Evolutionary conservation across 2,329 filamentous ascomycete genomes (phyloP).

Genomic region (Fusarium irregulare): DNA sequence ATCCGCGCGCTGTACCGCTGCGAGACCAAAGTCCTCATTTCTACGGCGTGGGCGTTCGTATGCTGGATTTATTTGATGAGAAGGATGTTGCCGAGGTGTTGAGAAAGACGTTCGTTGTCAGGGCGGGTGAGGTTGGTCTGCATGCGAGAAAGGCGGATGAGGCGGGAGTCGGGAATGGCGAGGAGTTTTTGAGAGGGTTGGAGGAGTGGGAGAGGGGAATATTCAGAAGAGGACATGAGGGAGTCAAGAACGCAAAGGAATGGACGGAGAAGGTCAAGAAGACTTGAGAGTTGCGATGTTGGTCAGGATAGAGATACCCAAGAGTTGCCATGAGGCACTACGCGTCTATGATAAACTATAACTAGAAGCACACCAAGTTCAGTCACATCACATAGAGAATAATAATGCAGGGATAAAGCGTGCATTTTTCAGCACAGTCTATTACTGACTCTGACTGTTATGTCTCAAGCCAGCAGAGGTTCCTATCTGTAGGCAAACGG

Average conservation of each 20-base stretch:
- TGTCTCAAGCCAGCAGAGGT: conserved; percentile 44
- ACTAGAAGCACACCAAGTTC: neutral
- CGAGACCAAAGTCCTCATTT: conserved; percentile 87
- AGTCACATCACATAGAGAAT: neutral
- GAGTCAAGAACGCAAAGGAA: conserved; percentile 74
- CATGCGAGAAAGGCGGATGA: conserved; percentile 88
- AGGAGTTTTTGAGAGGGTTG: conserved; percentile 86
- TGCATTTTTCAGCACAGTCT: conserved; percentile 46
- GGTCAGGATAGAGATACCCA: conserved; percentile 39
- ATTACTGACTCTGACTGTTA: conserved; percentile 46
- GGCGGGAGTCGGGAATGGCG: conserved; percentile 66
- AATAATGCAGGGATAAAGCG: conserved; percentile 33
- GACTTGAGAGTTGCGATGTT: conserved; percentile 29
- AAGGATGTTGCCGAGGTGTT: conserved; percentile 78
- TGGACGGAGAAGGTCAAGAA: conserved; percentile 72
- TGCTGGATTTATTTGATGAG: conserved; percentile 92
- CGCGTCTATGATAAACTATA: conserved; percentile 16
- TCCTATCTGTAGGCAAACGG: conserved; percentile 42
- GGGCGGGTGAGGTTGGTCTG: conserved; percentile 85
- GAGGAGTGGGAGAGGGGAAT: conserved; percentile 89
- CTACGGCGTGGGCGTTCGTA: conserved; percentile 84
- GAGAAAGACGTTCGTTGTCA: conserved; percentile 80
- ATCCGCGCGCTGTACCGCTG: conserved; percentile 85
- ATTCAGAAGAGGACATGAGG: conserved; percentile 80
- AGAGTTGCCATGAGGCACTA: conserved; percentile 30